A percentile compares a stretch with the other conserved stretches of the same genome.
Evolutionary conservation across 164 flowering plant species (phyloP).

Genomic region (Vitis amurensis): DNA sequence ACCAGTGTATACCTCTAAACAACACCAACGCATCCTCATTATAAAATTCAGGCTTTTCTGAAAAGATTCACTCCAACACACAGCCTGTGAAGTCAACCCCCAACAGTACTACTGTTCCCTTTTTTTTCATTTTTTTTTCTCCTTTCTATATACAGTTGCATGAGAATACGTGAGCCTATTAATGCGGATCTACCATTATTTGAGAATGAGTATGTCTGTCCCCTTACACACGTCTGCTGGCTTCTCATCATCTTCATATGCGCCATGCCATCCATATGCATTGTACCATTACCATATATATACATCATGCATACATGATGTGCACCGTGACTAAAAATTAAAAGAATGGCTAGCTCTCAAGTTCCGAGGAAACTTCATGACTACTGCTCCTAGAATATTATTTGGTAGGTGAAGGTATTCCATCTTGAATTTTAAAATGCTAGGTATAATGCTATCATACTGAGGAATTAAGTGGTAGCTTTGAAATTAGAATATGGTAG

Average conservation of each 20-base stretch:
- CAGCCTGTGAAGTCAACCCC: slow-evolving; percentile 51
- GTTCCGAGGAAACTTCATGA: background rate
- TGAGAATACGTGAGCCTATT: slow-evolving; percentile 51
- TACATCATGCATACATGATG: too few species aligned
- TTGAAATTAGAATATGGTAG: too few species aligned
- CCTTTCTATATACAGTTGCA: slow-evolving; percentile 17
- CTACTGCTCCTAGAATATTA: background rate
- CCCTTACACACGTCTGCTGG: slow-evolving; percentile 16
- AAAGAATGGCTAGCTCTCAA: background rate
- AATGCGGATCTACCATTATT: slow-evolving; percentile 50
- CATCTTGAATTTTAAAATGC: background rate
- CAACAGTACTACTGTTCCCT: slow-evolving; percentile 23
- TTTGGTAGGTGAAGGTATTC: background rate
- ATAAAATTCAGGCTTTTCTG: slow-evolving; percentile 3
- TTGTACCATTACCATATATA: background rate
- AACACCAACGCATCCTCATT: background rate
- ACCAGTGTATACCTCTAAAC: background rate
- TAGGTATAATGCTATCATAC: background rate
- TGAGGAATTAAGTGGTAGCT: background rate
- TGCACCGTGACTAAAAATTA: too few species aligned
- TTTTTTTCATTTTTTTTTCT: slow-evolving; percentile 3
- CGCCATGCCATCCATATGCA: background rate
- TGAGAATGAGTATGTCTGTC: slow-evolving; percentile 60
- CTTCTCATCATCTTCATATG: background rate
- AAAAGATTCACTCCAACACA: slow-evolving; percentile 29